Base-by-base conservation (phyloP, 176 grass and related monocot genomes). In the Metroxylon sagu region DNA sequence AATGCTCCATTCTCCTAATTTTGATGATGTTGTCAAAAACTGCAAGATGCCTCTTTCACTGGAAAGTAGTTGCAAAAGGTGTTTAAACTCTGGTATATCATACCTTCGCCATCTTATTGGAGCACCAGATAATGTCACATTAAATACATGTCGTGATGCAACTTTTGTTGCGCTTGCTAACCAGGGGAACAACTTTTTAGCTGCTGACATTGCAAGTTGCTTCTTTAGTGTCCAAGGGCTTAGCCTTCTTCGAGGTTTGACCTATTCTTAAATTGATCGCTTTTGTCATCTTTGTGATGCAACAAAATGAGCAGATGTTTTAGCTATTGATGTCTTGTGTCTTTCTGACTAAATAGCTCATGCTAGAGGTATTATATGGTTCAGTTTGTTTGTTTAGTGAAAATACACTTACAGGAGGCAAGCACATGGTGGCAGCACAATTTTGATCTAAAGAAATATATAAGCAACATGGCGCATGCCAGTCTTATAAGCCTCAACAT, bases 201-300 rank as follows among this genome's bases (percentile, higher is more conserved):
- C 78, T 19, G 82, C 83, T 5, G 82, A 89, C 30, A 78, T 88
- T 51, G 79, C 86, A 43, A 88, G 57, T 28, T 98, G 93, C 70
- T 98, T 98, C 79, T 98, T 98, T 67, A 88, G 93, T 25, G 93
- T 92, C 64, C 65, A 85, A 64, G 88, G 87, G 52, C 86, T 92
- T 72, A 76, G 68, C 35, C 73, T 79, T 29, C 72, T 90, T 60
- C 76, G 75, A 91, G 80, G 86, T 88, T 71, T 70, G 59, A 7
- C 27, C 35, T 52, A 50, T 49, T 63, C n/a, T 5, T 49, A 16
- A 55, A 18, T 75, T 70, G 14, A 56, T 2, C 30, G 17, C 69
- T 15, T 74, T 50, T 43, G 12, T 43, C 35, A 12, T 43, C 35
- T 43, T 12, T 43, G 8, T 12, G 35, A 43, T 43, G 12, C 0